phyloP scores from a whole-genome alignment of 2,329 filamentous ascomycete species.

The Metarhizium guizhouense region DNA sequence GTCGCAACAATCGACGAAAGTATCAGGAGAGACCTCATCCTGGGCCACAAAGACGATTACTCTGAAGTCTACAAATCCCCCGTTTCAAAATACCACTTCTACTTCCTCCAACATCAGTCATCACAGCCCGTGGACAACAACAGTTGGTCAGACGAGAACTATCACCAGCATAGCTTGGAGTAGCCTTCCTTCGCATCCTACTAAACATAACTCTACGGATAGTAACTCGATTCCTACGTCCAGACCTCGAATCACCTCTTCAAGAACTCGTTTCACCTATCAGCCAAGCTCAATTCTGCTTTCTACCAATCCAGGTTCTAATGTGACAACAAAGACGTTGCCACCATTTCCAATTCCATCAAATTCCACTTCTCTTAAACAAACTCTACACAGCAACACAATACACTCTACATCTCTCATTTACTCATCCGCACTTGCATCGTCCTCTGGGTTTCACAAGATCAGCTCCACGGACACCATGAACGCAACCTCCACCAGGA shows the following conservation, averaged over 20 bases:
- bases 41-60: background rate
- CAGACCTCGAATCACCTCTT: background rate
- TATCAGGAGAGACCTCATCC: background rate
- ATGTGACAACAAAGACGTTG: background rate
- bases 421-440: background rate
- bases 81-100: constrained; percentile 4
- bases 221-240: background rate
- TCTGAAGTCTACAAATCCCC: background rate
- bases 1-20: background rate
- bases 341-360: constrained; percentile 1
- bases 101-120: background rate
- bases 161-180: constrained; percentile 1
- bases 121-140: constrained; percentile 1
- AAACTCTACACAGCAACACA: background rate
- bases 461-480: background rate
- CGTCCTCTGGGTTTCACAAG: background rate
- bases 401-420: background rate
- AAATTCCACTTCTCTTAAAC: constrained; percentile 1
- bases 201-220: background rate
- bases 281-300: background rate
- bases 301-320: background rate
- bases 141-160: background rate
- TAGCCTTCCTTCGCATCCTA: background rate
- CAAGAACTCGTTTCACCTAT: constrained; percentile 1
- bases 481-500: background rate